phyloP scores from a whole-genome alignment of 495 filamentous ascomycete species.

The Mytilinidion resinicola region DNA sequence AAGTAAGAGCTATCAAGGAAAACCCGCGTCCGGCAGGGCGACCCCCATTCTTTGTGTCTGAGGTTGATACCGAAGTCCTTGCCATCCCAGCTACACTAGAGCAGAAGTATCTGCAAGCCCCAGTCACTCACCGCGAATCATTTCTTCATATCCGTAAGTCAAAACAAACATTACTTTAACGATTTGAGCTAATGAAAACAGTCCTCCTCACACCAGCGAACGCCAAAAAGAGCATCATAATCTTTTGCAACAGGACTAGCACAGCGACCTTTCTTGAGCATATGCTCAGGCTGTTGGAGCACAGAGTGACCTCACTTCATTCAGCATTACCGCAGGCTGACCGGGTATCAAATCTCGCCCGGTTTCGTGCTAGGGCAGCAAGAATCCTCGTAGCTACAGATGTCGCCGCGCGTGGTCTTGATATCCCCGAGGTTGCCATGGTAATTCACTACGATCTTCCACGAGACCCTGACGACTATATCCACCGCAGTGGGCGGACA shows the following conservation, averaged over 20 bases:
- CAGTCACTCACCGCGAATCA: slow-evolving; percentile 83
- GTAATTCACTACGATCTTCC: slow-evolving; percentile 96
- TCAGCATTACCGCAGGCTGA: slow-evolving; percentile 75
- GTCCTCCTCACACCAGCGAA: slow-evolving; percentile 46
- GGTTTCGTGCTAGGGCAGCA: slow-evolving; percentile 87
- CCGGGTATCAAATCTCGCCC: slow-evolving; percentile 75
- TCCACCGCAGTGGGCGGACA: slow-evolving; percentile 92
- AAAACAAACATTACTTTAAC: neutral
- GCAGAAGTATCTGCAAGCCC: slow-evolving; percentile 80
- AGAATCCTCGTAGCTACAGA: slow-evolving; percentile 91
- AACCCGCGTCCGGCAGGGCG: slow-evolving; percentile 59
- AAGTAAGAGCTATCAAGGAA: slow-evolving; percentile 76
- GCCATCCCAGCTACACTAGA: slow-evolving; percentile 73
- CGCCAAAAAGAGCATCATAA: slow-evolving; percentile 65
- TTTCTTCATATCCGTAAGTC: slow-evolving; percentile 72
- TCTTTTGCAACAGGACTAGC: slow-evolving; percentile 89
- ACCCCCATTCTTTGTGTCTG: slow-evolving; percentile 77
- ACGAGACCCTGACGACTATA: slow-evolving; percentile 92
- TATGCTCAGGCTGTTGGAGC: slow-evolving; percentile 72
- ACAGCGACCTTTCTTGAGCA: slow-evolving; percentile 87
- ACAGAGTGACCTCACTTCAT: slow-evolving; percentile 87
- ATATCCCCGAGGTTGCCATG: slow-evolving; percentile 85
- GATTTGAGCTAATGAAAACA: too few relatives aligned
- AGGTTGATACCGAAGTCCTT: slow-evolving; percentile 67
- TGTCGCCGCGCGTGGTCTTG: slow-evolving; percentile 89